These are phyloP conservation scores for Fusarium oxysporum DNA, from an alignment of 2,329 filamentous ascomycete genomes.

Conservation along the genomic window DNA sequence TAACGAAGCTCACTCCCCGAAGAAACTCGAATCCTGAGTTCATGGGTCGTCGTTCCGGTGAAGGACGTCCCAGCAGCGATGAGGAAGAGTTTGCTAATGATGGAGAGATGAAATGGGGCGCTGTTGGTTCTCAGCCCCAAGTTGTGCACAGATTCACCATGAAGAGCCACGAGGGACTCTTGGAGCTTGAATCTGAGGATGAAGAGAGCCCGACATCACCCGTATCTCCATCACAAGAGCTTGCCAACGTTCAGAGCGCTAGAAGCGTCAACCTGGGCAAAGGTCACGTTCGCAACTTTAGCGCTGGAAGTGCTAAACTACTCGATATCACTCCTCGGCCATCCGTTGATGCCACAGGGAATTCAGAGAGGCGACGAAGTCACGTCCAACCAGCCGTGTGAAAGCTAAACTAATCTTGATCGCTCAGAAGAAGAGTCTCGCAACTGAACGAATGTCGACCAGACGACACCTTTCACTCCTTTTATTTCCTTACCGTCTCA, in stretches of 20 bases:
- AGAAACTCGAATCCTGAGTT: constrained; percentile 43
- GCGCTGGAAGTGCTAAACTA: constrained; percentile 80
- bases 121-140: constrained; percentile 59
- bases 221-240: constrained; percentile 49
- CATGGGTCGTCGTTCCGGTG: constrained; percentile 59
- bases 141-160: constrained; percentile 70
- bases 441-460: constrained; percentile 7
- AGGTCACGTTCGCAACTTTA: constrained; percentile 76
- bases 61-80: constrained; percentile 68
- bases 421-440: constrained; percentile 42
- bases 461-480: constrained; percentile 37
- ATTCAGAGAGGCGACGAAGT: constrained; percentile 47
- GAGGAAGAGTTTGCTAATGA: constrained; percentile 62
- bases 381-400: constrained; percentile 30
- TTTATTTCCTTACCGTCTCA: constrained; percentile 36
- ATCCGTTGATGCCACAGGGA: constrained; percentile 63
- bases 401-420: constrained; percentile 29
- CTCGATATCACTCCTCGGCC: constrained; percentile 72
- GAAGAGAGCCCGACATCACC: constrained; percentile 48
- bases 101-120: constrained; percentile 64
- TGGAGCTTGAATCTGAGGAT: constrained; percentile 57
- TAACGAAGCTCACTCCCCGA: constrained; percentile 61
- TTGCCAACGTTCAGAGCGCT: constrained; percentile 68
- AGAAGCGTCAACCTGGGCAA: constrained; percentile 76
- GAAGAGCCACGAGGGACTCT: constrained; percentile 64